Base-by-base conservation (phyloP, 345 rosid species). In the Mangifera indica region DNA sequence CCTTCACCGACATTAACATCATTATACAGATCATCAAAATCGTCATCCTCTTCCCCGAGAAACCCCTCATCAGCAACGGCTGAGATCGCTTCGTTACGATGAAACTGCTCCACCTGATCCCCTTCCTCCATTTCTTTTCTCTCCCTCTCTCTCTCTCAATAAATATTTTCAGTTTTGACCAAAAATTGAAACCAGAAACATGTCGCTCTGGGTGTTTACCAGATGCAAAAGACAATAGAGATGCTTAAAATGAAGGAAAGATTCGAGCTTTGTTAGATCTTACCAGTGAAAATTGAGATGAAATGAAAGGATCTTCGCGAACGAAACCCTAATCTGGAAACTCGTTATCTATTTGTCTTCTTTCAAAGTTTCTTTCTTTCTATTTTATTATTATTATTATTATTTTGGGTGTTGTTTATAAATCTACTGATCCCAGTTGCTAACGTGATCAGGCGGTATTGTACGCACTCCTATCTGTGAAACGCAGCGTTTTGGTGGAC, bases 1-100 rank as follows among this genome's bases (percentile, higher is more conserved):
- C 85, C 88, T 82, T 88, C 93, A 45, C 96, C 92, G 4, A 92
- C 91, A 72, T 92, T 92, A 37, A 92, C 97, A 63, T 92, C 93
- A 63, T 86, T 90, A 62, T 92, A 90, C 20, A 90, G 80, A 80
- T 92, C 96, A 68, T 92, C 92, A 17, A 87, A 92, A 66, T 92
- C 97, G 21, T 89, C 97, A 5, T 90, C 97, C 72, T 84, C 81
- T 55, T 76, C 90, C 42, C 81, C 91, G 17, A 88, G 60, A 60
- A 91, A 84, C 1, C 83, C 90, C 1, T 87, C 97, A 20, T 91
- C 95, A 0, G 90, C 85, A 26, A 89, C 87, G 17, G 93, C 93
- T 9, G 91, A 84, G 55, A 89, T 89, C 64, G 87, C 88, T 72
- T 86, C 91, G 79, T 84, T 84, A 4, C 84, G 84, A 75, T 86